A percentile compares a stretch with the other conserved stretches of the same genome.
phyloP scores from a whole-genome alignment of 805 yeast genomes.

The Teunomyces barrocoloradensis region DNA sequence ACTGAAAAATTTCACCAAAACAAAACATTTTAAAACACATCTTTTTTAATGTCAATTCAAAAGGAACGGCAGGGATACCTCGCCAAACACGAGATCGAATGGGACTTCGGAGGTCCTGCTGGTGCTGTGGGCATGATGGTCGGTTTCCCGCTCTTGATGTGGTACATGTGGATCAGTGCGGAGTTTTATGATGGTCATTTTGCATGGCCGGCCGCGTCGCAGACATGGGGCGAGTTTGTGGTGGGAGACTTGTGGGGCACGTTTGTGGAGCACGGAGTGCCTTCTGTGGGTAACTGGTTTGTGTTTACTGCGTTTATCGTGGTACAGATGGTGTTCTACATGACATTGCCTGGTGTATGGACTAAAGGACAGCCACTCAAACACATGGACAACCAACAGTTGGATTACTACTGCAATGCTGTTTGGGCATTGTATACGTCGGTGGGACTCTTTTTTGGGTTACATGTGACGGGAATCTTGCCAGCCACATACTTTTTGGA shows the following conservation, averaged over 20 bases:
- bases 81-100: slow-evolving; percentile 55
- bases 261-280: slow-evolving; percentile 54
- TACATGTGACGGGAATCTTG: slow-evolving; percentile 77
- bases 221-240: slow-evolving; percentile 53
- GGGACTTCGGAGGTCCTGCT: slow-evolving; percentile 89
- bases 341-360: slow-evolving; percentile 89
- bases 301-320: slow-evolving; percentile 69
- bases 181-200: slow-evolving; percentile 71
- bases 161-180: slow-evolving; percentile 93
- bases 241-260: slow-evolving; percentile 36
- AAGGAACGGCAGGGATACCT: slow-evolving; percentile 28
- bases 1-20: neutral
- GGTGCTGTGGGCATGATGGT: slow-evolving; percentile 91
- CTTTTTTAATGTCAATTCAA: neutral
- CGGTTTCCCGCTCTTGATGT: slow-evolving; percentile 92
- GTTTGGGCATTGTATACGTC: slow-evolving; percentile 77
- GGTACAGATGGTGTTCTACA: slow-evolving; percentile 71
- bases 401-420: slow-evolving; percentile 94
- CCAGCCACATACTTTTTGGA: slow-evolving; percentile 74
- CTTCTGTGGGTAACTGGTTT: slow-evolving; percentile 59
- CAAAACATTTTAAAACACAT: no score
- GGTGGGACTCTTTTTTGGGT: slow-evolving; percentile 50
- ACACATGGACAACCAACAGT: slow-evolving; percentile 74
- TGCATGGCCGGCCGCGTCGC: slow-evolving; percentile 62
- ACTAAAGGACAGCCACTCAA: slow-evolving; percentile 90